Evolutionary conservation across 2,329 filamentous ascomycete genomes (phyloP), one percentile per base, ranked within the genome.

Genomic region (Xylariaceae sp.): DNA sequence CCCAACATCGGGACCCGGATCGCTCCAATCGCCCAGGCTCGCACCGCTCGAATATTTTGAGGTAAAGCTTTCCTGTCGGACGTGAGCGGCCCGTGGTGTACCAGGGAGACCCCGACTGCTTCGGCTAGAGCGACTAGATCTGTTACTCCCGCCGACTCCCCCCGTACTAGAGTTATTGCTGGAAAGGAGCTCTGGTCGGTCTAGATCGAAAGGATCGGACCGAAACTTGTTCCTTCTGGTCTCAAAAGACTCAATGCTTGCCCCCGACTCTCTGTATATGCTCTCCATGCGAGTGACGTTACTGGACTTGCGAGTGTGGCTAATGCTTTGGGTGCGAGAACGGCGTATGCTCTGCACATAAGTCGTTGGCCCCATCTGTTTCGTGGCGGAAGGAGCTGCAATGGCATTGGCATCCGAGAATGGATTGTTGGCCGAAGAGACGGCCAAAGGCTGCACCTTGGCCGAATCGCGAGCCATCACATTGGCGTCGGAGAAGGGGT

Each of bases 141-240:
- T 58, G 47, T 50, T 50, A 38, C 51, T 57, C 43, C 55, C 56
- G 43, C 57, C 55, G 3, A 63, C 57, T 36, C 56, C 56, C 13
- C 55, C 53, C 24, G 58, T 53, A 34, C 53, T 53, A 8, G 49
- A 38, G 37, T 37, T 43, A 31, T 39, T 51, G 48, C 26, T 41
- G 19, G 43, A 54, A 3, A 70, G 63, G 6, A 74, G 61, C 52
- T 76, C 67, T 26, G 74, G 67, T 33, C 68, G 60, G 55, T 83
- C 79, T n/a, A 83, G 66, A 50, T 84, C 80, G 53, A 83, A 83
- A 2, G 78, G 79, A 49, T 83, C 79, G 2, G 78, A 81, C 34
- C 78, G 75, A 56, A 80, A 78, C 53, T 78, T 79, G 52, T 73
- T 74, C 41, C 73, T 49, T 22, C 52, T 47, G 4, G 64, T 68